Percentiles rank a stretch among this genome's conserved stretches.
Evolutionary conservation across 2,329 filamentous ascomycete genomes (phyloP).

Genomic region (Cladobotryum mycophilum): DNA sequence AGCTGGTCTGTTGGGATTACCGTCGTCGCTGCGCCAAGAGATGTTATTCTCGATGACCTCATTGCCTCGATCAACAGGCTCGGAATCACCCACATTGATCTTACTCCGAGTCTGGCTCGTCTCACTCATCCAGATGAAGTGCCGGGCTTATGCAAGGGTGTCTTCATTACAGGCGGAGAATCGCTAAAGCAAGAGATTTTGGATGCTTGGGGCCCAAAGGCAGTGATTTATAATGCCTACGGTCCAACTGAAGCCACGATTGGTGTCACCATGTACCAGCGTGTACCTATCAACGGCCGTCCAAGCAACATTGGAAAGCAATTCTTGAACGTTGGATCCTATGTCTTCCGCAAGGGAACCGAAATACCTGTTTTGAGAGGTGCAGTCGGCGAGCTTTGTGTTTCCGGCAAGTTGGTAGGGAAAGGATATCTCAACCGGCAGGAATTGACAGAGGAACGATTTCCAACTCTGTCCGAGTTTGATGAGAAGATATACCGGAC

Average conservation of each 20-base stretch:
- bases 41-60: slow-evolving; percentile 80
- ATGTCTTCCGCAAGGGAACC: slow-evolving; percentile 65
- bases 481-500: slow-evolving; percentile 72
- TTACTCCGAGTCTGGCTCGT: slow-evolving; percentile 81
- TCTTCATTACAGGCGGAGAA: slow-evolving; percentile 92
- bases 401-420: slow-evolving; percentile 80
- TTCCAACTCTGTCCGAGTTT: slow-evolving; percentile 56
- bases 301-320: slow-evolving; percentile 83
- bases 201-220: slow-evolving; percentile 72
- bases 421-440: slow-evolving; percentile 80
- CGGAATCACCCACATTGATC: slow-evolving; percentile 80
- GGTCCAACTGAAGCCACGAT: slow-evolving; percentile 92
- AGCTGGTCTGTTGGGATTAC: slow-evolving; percentile 88
- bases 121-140: slow-evolving; percentile 74
- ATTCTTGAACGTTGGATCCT: slow-evolving; percentile 82
- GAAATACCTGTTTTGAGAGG: slow-evolving; percentile 68
- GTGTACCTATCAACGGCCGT: slow-evolving; percentile 70
- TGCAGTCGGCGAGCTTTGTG: slow-evolving; percentile 79
- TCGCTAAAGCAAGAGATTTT: slow-evolving; percentile 83
- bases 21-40: slow-evolving; percentile 73
- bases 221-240: slow-evolving; percentile 86
- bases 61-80: slow-evolving; percentile 64
- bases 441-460: slow-evolving; percentile 70
- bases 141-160: slow-evolving; percentile 69
- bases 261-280: slow-evolving; percentile 82